Evolutionary conservation across 2,329 filamentous ascomycete genomes (phyloP), one percentile per base, ranked within the genome.

Genomic region (Pseudogymnoascus sp.): DNA sequence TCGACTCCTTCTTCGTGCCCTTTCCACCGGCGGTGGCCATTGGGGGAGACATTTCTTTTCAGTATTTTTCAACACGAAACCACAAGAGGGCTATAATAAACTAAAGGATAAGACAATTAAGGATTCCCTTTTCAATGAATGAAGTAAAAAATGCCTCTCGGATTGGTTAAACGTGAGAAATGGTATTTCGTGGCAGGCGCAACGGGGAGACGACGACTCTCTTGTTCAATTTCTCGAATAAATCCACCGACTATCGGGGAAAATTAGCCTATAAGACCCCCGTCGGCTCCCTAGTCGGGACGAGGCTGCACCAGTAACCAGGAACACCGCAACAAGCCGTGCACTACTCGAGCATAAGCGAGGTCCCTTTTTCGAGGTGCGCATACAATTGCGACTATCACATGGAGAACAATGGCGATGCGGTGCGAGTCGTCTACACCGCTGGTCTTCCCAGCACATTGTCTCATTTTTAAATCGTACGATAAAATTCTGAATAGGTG

Each of bases 1-100:
- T 92, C 63, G 92, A 96, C 81, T 99, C 94, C 78, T 84, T 91
- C 82, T 96, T 87, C 70, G 81, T 80, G 71, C 84, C 81, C 71
- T 81, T 85, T 44, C 83, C 79, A 60, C 83, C 63, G 57, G 67
- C 62, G 57, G 65, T 66, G 5, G 70, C 64, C 60, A 67, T 63
- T 64, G 60, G 29, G 40, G 54, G 33, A 24, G 50, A 63, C 57
- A 58, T 58, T 58, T 36, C 57, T 58, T 24, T 21, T 35, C 17
- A 33, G 17, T 39, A 21, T 58, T 36, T 37, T 58, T 58, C 57
- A 54, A 54, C 21, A 13, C 44, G 44, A 54, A 54, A 54, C 44
- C 36, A 17, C 57, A 31, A 39, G 10, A 39, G 33, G 57, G 57
- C 36, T 37, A 36, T 58, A n/a, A 26, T 37, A 36, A 29, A 31